Conservation (phyloP, 202 grass and related monocot genomes). For the Carex sylvatica region DNA sequence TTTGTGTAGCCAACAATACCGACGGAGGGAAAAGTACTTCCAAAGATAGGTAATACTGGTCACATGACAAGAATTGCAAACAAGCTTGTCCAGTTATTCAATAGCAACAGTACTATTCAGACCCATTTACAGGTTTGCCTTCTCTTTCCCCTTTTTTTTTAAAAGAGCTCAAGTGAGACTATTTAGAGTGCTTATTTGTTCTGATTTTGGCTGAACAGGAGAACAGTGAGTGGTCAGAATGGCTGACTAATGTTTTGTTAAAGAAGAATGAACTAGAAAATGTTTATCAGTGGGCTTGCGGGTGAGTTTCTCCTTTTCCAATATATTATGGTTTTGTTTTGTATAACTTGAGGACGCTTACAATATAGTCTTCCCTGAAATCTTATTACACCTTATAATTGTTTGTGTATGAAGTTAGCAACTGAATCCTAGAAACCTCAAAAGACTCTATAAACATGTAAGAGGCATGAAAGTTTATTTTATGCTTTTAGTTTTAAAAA, state of each 20-base stretch:
- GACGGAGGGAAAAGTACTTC: slow-evolving; percentile 60
- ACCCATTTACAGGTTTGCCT: slow-evolving; percentile 57
- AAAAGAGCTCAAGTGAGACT: not conserved
- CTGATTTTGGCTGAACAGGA: slow-evolving; percentile 39
- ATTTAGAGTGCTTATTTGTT: slow-evolving; percentile 17
- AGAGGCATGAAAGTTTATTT: not conserved
- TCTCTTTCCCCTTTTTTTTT: slow-evolving; percentile 14
- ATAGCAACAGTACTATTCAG: slow-evolving; percentile 56
- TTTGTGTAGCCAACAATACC: slow-evolving; percentile 57
- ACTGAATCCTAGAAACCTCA: not conserved
- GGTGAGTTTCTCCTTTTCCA: slow-evolving; percentile 43
- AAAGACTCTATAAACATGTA: not conserved
- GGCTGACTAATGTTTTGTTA: slow-evolving; percentile 64
- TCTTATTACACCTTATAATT: not conserved
- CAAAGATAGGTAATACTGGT: slow-evolving; percentile 91
- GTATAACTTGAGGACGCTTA: not conserved
- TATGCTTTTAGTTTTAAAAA: not conserved
- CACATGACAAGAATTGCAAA: slow-evolving; percentile 89
- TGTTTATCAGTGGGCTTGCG: slow-evolving; percentile 91
- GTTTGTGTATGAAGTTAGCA: not conserved
- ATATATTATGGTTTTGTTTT: slow-evolving; percentile 10
- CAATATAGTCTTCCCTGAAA: not conserved
- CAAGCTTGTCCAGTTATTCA: slow-evolving; percentile 81
- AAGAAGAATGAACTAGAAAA: slow-evolving; percentile 84
- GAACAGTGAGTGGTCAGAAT: slow-evolving; percentile 76